Percentiles rank a stretch among this genome's conserved stretches.
These are phyloP conservation scores for Ajuga reptans DNA, from an alignment of 305 asterid species.

Conservation along the genomic window DNA sequence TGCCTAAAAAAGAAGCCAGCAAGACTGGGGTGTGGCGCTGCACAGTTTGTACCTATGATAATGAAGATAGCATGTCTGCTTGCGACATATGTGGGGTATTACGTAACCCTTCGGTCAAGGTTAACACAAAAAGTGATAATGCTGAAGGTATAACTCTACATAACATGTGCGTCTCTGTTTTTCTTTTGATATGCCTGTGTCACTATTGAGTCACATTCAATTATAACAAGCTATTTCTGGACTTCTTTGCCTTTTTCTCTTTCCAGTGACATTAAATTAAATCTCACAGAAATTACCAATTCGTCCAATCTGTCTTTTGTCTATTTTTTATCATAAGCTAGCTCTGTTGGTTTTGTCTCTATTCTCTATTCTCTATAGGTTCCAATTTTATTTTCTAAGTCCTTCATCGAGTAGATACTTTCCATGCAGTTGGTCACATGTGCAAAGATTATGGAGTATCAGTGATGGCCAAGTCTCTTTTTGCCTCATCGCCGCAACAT, in stretches of 20 bases:
- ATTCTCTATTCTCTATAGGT: constrained; percentile 21
- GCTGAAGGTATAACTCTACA: constrained; percentile 38
- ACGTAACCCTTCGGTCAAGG: constrained; percentile 76
- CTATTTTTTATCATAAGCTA: constrained; percentile 9
- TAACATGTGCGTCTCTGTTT: neutral
- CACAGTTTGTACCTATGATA: constrained; percentile 78
- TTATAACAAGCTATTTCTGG: constrained; percentile 8
- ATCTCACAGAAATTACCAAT: constrained; percentile 15
- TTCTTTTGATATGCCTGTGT: constrained; percentile 5
- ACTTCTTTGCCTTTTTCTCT: constrained; percentile 6
- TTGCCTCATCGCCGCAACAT: constrained; percentile 67
- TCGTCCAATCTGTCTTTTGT: neutral
- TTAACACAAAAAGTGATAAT: constrained; percentile 25
- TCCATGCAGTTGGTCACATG: constrained; percentile 79
- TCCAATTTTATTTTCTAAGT: constrained; percentile 24
- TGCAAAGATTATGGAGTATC: constrained; percentile 84
- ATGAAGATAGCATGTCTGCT: constrained; percentile 55
- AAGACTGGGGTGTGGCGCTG: constrained; percentile 60
- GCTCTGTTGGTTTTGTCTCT: constrained; percentile 15
- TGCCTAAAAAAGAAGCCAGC: constrained; percentile 29
- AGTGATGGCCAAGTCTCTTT: constrained; percentile 84
- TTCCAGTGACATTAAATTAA: constrained; percentile 8
- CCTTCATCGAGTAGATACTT: constrained; percentile 71
- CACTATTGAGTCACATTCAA: neutral
- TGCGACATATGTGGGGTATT: constrained; percentile 92